Percentiles rank a stretch among this genome's conserved stretches.
Evolutionary conservation across 768 basidiomycete genomes (phyloP).

Genomic region (Neoboletus brunneissimus): DNA sequence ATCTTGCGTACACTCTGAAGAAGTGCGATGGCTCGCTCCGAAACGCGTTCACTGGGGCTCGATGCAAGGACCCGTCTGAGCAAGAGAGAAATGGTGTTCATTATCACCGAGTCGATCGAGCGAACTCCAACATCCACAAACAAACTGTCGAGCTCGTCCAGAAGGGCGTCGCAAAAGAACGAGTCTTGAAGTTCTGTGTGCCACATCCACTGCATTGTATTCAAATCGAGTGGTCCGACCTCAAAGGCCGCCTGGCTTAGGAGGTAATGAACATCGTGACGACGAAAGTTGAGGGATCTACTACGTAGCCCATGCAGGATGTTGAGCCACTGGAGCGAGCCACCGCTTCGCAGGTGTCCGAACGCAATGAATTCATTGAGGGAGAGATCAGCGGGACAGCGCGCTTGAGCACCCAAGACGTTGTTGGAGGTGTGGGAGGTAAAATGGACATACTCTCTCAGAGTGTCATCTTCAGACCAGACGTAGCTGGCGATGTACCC

Average conservation of each 20-base stretch:
- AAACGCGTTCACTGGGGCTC: neutral
- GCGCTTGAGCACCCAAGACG: neutral
- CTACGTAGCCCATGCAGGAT: neutral
- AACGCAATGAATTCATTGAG: neutral
- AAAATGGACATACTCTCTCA: neutral
- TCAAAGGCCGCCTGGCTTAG: neutral
- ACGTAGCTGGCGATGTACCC: too few species aligned
- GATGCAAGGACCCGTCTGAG: neutral
- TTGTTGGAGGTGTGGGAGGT: neutral
- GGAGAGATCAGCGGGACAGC: neutral
- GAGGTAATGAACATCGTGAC: neutral
- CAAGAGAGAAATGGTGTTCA: conserved; percentile 27
- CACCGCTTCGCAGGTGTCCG: neutral
- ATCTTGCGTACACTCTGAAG: neutral
- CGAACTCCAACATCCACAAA: neutral
- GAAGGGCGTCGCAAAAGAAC: neutral
- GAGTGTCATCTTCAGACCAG: too few species aligned
- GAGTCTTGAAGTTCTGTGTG: neutral
- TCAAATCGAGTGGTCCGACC: conserved; percentile 25
- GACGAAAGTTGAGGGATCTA: neutral
- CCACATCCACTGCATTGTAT: neutral
- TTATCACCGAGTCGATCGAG: conserved; percentile 24
- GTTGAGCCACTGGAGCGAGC: neutral
- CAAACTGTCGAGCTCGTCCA: neutral
- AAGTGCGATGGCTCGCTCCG: neutral